Evolutionary conservation across 306 rosid genomes (phyloP).

Genomic region (Ziziphus jujuba): DNA sequence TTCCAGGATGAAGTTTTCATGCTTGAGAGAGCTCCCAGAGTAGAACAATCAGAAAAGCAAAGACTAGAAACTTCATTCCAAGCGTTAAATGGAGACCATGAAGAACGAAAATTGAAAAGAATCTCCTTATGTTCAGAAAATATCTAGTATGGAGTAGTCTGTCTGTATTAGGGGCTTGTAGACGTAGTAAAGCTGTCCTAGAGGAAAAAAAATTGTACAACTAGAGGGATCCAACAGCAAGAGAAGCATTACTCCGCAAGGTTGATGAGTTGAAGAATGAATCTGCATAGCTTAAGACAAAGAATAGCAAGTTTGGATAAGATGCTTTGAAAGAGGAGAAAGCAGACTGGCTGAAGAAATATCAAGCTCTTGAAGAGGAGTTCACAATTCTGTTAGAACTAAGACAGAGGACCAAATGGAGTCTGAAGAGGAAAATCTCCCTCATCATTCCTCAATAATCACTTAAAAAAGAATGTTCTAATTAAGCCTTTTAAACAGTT

Average conservation of each 20-base stretch:
- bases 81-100: slow-evolving; percentile 40
- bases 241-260: slow-evolving; percentile 31
- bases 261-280: slow-evolving; percentile 42
- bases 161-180: slow-evolving; percentile 45
- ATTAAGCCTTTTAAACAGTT: too few relatives aligned
- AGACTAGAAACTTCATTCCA: slow-evolving; percentile 46
- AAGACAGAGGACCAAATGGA: slow-evolving; percentile 41
- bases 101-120: slow-evolving; percentile 51
- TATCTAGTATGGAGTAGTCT: slow-evolving; percentile 36
- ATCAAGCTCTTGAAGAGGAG: too few relatives aligned
- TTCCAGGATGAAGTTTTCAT: slow-evolving; percentile 40
- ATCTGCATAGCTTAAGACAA: slow-evolving; percentile 31
- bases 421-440: slow-evolving; percentile 13
- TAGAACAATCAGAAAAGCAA: slow-evolving; percentile 42
- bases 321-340: slow-evolving; percentile 30
- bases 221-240: slow-evolving; percentile 45
- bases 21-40: slow-evolving; percentile 43
- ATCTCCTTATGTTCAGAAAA: slow-evolving; percentile 28
- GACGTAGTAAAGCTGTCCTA: slow-evolving; percentile 29
- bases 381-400: slow-evolving; percentile 45
- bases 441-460: too few relatives aligned
- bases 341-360: too few relatives aligned
- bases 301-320: slow-evolving; percentile 35
- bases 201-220: slow-evolving; percentile 60
- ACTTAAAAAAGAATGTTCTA: too few relatives aligned